A percentile compares a stretch with the other conserved stretches of the same genome.
These are phyloP conservation scores for Brassica rapa DNA, from an alignment of 345 rosid genomes.

Conservation along the genomic window DNA sequence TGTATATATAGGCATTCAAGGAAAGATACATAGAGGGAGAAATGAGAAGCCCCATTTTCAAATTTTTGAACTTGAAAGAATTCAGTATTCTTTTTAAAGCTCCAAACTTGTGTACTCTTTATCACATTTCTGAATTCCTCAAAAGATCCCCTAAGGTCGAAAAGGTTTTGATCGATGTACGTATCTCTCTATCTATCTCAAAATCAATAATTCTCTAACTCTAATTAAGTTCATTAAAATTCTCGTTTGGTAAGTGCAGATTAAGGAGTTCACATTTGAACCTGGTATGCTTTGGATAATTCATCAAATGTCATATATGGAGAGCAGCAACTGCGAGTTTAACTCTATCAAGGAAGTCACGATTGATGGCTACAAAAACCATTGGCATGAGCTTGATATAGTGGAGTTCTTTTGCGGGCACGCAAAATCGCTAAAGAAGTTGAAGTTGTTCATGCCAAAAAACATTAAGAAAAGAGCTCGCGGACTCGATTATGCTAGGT, in stretches of 20 bases:
- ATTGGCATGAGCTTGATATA: conserved; percentile 18
- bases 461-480: neutral
- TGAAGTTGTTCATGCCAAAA: neutral
- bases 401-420: conserved; percentile 13
- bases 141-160: conserved; percentile 6
- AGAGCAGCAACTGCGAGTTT: neutral
- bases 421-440: neutral
- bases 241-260: conserved; percentile 13
- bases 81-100: neutral
- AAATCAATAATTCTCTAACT: neutral
- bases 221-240: neutral
- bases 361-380: conserved; percentile 28
- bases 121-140: conserved; percentile 17
- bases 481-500: neutral
- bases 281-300: neutral
- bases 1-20: neutral
- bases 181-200: neutral
- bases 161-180: conserved; percentile 13
- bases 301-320: neutral
- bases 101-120: conserved; percentile 23
- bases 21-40: neutral
- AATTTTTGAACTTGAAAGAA: neutral
- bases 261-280: conserved; percentile 24
- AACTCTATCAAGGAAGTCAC: conserved; percentile 1
- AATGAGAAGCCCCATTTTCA: neutral